Conservation (phyloP, 1,284 basidiomycete species). For the Sporisorium exsertum region DNA sequence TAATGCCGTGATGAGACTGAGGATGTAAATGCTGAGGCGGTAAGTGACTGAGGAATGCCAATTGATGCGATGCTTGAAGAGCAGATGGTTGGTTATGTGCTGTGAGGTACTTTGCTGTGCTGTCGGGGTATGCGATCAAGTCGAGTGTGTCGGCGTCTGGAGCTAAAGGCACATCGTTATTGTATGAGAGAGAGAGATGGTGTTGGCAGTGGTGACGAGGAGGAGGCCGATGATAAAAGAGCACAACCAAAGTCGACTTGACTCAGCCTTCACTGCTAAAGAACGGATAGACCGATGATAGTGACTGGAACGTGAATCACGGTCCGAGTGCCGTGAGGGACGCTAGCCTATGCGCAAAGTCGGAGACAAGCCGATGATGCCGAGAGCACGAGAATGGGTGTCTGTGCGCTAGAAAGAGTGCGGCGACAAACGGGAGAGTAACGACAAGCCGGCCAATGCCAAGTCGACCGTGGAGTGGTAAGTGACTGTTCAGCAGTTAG, state of each 20-base stretch:
- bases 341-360: not conserved
- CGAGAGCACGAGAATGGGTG: not conserved
- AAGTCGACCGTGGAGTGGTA: not conserved
- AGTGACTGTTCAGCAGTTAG: not conserved
- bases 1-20: not conserved
- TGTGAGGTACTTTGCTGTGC: not conserved
- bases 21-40: constrained; percentile 2
- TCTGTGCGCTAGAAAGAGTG: not conserved
- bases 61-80: constrained; percentile 2
- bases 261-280: constrained; percentile 15
- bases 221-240: constrained; percentile 2
- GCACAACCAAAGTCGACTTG: not conserved
- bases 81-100: not conserved
- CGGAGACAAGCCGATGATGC: constrained; percentile 23
- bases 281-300: constrained; percentile 23
- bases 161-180: constrained; percentile 27
- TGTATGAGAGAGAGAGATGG: constrained; percentile 16
- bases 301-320: not conserved
- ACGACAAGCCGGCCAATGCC: not conserved
- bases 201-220: constrained; percentile 12
- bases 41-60: not conserved
- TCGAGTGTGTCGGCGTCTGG: not conserved
- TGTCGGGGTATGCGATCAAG: not conserved
- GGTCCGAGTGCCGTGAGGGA: not conserved
- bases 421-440: constrained; percentile 2